These are phyloP conservation scores for Thelonectria discophora DNA, from an alignment of 2,329 filamentous ascomycete genomes.

Conservation along the genomic window DNA sequence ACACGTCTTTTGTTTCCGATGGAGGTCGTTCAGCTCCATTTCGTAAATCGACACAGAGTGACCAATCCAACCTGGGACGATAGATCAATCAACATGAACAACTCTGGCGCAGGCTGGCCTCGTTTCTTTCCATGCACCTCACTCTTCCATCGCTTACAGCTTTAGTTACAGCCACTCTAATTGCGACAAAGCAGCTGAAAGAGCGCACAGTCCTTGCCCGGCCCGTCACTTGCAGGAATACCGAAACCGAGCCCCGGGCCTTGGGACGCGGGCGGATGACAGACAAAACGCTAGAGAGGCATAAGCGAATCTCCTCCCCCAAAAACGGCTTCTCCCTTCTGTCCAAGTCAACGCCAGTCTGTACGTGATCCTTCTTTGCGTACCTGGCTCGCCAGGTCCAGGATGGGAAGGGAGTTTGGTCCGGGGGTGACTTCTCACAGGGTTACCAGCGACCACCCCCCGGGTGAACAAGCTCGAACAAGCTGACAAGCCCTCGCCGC, in stretches of 20 bases:
- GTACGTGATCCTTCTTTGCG: not conserved
- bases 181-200: not conserved
- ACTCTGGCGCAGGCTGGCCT: no score
- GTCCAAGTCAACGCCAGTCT: no score
- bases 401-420: constrained; percentile 10
- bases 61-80: not conserved
- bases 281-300: not conserved
- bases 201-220: constrained; percentile 14
- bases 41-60: no score
- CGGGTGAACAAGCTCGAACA: no score
- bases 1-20: no score
- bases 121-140: no score
- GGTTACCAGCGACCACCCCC: no score
- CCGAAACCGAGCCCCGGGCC: constrained; percentile 13
- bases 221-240: not conserved
- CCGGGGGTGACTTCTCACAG: no score
- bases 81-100: not conserved
- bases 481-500: no score
- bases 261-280: constrained; percentile 2
- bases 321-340: constrained; percentile 7
- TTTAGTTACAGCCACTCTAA: no score
- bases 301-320: not conserved
- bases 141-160: no score
- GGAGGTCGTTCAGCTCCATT: no score
- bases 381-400: constrained; percentile 1